Conservation (phyloP, 805 yeast genomes). For the Yarrowia phangngaensis region DNA sequence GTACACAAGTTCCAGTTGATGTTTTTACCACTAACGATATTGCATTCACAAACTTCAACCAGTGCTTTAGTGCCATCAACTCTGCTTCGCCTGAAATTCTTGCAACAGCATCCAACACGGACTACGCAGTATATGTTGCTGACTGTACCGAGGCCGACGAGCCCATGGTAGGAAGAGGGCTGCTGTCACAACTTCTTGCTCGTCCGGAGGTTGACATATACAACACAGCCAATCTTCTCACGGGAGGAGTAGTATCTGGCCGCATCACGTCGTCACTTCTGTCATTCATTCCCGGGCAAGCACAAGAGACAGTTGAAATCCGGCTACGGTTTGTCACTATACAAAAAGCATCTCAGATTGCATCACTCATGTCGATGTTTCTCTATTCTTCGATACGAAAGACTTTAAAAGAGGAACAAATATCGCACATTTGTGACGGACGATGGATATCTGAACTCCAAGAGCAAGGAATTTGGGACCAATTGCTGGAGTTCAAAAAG, state of each 20-base stretch:
- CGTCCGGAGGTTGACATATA: constrained; percentile 23
- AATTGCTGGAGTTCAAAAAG: constrained; percentile 17
- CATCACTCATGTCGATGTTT: constrained; percentile 23
- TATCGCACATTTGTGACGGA: constrained; percentile 7
- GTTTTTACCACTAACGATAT: constrained; percentile 20
- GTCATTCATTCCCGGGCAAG: constrained; percentile 21
- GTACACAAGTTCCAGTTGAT: constrained; percentile 4
- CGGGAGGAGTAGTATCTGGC: constrained; percentile 15
- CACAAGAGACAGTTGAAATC: constrained; percentile 21
- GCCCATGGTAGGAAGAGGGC: constrained; percentile 44
- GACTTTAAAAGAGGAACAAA: neutral
- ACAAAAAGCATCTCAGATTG: constrained; percentile 18
- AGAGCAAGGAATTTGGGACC: constrained; percentile 16
- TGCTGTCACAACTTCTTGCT: constrained; percentile 34
- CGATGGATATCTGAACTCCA: constrained; percentile 21
- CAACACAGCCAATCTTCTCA: neutral
- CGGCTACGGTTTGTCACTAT: constrained; percentile 22
- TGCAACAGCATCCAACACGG: constrained; percentile 34
- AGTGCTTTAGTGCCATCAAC: constrained; percentile 39
- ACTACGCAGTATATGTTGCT: constrained; percentile 42
- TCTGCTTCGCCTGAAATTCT: constrained; percentile 41
- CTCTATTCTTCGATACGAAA: constrained; percentile 12
- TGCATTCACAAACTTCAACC: constrained; percentile 22
- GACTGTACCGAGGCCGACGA: constrained; percentile 42
- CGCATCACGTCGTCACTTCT: constrained; percentile 13